A percentile compares a stretch with the other conserved stretches of the same genome.
phyloP scores from a whole-genome alignment of 2,329 filamentous ascomycete species.

The Claviceps paspali region DNA sequence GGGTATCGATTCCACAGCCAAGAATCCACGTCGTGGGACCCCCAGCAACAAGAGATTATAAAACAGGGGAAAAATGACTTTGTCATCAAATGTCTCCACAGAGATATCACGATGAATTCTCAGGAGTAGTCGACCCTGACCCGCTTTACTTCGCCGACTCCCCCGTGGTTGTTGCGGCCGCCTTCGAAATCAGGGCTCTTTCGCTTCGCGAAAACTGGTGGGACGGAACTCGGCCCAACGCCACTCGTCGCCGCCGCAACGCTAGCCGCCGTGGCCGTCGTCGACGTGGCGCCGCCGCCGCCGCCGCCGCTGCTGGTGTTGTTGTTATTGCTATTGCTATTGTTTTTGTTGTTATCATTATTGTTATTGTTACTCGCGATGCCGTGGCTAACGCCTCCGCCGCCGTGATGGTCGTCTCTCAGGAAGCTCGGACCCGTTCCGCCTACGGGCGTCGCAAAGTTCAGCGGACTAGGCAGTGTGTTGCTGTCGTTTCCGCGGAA shows the following conservation, averaged over 20 bases:
- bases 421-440: constrained; percentile 48
- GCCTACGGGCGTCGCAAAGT: constrained; percentile 71
- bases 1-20: too few relatives aligned
- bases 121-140: constrained; percentile 31
- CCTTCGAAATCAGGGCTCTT: constrained; percentile 33
- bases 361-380: constrained; percentile 6
- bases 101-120: too few relatives aligned
- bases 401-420: constrained; percentile 32
- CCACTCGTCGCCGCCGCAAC: constrained; percentile 7
- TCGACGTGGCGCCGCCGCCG: too few relatives aligned
- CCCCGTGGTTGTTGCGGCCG: constrained; percentile 22
- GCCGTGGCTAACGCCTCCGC: constrained; percentile 6
- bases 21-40: neutral
- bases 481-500: constrained; percentile 60
- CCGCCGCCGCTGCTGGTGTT: constrained; percentile 8
- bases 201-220: too few relatives aligned
- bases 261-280: constrained; percentile 5
- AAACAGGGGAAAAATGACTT: too few relatives aligned
- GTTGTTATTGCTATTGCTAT: constrained; percentile 8
- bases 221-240: too few relatives aligned
- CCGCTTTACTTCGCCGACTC: constrained; percentile 34
- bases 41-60: neutral
- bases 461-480: constrained; percentile 81
- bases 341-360: too few relatives aligned
- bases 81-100: too few relatives aligned